These are phyloP conservation scores for Spizellomyces sp. DNA, from an alignment of 192 early-diverging fungal genomes.

Conservation along the genomic window DNA sequence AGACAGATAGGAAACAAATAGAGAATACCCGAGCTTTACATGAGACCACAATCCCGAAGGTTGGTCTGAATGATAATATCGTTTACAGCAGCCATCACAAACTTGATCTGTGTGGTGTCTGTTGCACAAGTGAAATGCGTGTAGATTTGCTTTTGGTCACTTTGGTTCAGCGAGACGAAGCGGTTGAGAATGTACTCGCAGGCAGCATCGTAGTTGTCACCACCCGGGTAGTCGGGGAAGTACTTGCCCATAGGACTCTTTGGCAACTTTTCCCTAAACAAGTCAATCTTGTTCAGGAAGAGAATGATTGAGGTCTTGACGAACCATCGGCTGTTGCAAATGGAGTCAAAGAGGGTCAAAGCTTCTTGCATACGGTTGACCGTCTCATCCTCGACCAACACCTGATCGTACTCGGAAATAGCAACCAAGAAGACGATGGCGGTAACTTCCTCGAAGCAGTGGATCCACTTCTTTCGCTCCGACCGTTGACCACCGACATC, in stretches of 20 bases:
- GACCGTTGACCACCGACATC: conserved; percentile 98
- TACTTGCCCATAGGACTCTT: conserved; percentile 81
- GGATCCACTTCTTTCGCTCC: conserved; percentile 98
- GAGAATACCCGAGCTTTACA: conserved; percentile 7
- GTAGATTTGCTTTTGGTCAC: conserved; percentile 58
- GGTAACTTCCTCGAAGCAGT: conserved; percentile 97
- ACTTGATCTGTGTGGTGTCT: conserved; percentile 61
- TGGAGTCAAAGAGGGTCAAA: conserved; percentile 93
- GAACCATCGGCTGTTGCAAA: conserved; percentile 98
- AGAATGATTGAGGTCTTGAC: conserved; percentile 95
- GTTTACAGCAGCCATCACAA: conserved; percentile 63
- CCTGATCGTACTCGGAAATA: conserved; percentile 96
- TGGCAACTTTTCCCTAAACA: conserved; percentile 88
- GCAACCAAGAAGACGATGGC: conserved; percentile 95
- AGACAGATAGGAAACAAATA: no score
- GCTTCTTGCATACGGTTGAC: conserved; percentile 97
- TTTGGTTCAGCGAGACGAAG: conserved; percentile 53
- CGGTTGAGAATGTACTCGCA: conserved; percentile 50
- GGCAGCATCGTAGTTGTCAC: conserved; percentile 49
- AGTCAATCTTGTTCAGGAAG: conserved; percentile 98
- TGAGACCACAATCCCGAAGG: conserved; percentile 34
- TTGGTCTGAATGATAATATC: conserved; percentile 57
- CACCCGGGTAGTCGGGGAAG: conserved; percentile 82
- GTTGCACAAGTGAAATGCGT: conserved; percentile 67
- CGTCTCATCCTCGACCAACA: conserved; percentile 91